A percentile compares a stretch with the other conserved stretches of the same genome.
phyloP scores from a whole-genome alignment of 1,139 yeast species.

The Diutina scorzettiae region DNA sequence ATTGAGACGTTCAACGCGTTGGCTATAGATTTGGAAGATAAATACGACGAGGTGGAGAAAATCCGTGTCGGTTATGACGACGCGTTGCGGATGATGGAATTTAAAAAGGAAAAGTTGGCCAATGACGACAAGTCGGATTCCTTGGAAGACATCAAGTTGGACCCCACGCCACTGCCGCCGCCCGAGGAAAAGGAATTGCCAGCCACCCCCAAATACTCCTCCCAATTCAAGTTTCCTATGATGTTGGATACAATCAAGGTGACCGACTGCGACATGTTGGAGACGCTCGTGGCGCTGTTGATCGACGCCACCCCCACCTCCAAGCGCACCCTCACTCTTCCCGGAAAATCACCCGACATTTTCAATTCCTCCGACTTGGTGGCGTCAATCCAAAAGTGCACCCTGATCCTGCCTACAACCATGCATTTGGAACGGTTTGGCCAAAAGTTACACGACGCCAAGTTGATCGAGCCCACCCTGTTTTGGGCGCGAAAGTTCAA shows the following conservation, averaged over 20 bases:
- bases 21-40: constrained; percentile 18
- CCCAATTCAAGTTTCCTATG: constrained; percentile 11
- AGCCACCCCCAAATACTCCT: neutral
- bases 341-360: constrained; percentile 29
- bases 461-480: constrained; percentile 22
- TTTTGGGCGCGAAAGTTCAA: constrained; percentile 25
- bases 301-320: constrained; percentile 17
- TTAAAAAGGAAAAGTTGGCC: constrained; percentile 10
- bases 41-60: constrained; percentile 18
- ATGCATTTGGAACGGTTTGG: constrained; percentile 31
- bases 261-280: constrained; percentile 12
- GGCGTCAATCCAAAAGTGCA: constrained; percentile 18
- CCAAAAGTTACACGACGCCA: constrained; percentile 27
- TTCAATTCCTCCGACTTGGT: constrained; percentile 31
- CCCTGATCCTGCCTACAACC: constrained; percentile 24
- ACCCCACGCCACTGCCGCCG: neutral
- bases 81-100: constrained; percentile 20
- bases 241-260: constrained; percentile 11
- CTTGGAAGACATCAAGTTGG: neutral
- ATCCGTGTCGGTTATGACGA: constrained; percentile 23
- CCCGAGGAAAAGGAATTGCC: constrained; percentile 10
- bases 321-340: constrained; percentile 26
- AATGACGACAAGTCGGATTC: constrained; percentile 8
- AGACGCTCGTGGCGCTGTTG: constrained; percentile 15
- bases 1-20: constrained; percentile 17